A percentile compares a stretch with the other conserved stretches of the same genome.
Evolutionary conservation across 495 filamentous ascomycete species (phyloP).

Genomic region (Astrocystis sublimbata): DNA sequence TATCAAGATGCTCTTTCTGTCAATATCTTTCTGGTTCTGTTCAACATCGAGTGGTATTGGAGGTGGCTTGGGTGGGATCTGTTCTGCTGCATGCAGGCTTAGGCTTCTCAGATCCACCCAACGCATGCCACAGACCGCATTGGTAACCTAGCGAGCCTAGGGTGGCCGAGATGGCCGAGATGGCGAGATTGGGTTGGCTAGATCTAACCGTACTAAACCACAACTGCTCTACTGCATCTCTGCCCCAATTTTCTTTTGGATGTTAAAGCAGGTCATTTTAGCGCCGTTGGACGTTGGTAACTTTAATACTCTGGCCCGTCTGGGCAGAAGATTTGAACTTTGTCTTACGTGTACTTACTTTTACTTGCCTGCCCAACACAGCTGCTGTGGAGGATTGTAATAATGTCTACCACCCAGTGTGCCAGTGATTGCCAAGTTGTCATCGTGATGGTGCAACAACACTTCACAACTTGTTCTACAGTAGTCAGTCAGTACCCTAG

Average conservation of each 20-base stretch:
- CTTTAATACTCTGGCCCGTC: no score
- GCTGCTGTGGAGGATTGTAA: neutral
- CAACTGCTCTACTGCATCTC: neutral
- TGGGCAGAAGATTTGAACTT: no score
- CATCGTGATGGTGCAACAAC: slow-evolving; percentile 10
- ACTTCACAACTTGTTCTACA: neutral
- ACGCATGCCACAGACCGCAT: neutral
- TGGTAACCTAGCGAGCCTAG: slow-evolving; percentile 1
- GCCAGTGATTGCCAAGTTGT: neutral
- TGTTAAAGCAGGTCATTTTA: slow-evolving; percentile 13
- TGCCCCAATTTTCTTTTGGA: no score
- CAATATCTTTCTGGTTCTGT: slow-evolving; percentile 3
- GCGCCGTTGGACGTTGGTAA: neutral
- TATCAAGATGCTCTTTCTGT: neutral
- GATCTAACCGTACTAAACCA: neutral
- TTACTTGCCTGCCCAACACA: neutral
- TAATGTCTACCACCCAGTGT: neutral
- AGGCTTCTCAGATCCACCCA: neutral
- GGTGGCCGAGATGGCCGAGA: no score
- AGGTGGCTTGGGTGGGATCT: neutral
- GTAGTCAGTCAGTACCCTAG: no score
- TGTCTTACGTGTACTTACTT: no score
- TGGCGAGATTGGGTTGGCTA: neutral
- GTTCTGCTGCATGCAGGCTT: neutral
- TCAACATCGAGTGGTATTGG: neutral